phyloP scores from a whole-genome alignment of 2,329 filamentous ascomycete genomes.

The Fusarium xyrophilum region DNA sequence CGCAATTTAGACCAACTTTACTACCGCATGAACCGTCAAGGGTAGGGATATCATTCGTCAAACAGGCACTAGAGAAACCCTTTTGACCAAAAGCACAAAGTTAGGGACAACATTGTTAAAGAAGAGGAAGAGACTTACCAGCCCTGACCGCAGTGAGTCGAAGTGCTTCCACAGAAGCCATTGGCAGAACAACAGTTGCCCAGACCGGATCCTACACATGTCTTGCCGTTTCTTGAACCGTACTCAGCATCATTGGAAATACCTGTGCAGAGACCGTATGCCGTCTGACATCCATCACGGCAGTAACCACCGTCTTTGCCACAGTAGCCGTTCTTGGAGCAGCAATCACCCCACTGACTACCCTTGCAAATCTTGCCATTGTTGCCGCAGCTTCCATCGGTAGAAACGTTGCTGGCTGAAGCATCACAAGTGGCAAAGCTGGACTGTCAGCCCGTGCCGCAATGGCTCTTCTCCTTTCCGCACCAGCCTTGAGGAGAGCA shows the following conservation, averaged over 20 bases:
- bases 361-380: constrained; percentile 18
- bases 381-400: constrained; percentile 7
- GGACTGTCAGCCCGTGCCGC: too few species aligned
- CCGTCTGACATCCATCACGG: neutral
- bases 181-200: neutral
- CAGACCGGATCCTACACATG: constrained; percentile 4
- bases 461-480: too few species aligned
- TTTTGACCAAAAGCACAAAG: neutral
- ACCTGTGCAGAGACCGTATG: neutral
- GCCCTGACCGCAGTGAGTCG: constrained; percentile 8
- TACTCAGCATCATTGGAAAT: neutral
- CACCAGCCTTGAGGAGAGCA: too few species aligned
- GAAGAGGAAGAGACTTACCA: neutral
- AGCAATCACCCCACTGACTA: neutral
- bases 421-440: neutral
- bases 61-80: neutral
- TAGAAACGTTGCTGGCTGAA: neutral
- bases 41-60: neutral
- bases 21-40: neutral
- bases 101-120: neutral
- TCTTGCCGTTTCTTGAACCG: constrained; percentile 6
- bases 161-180: neutral
- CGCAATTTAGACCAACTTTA: constrained; percentile 5
- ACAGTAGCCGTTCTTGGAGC: constrained; percentile 2
- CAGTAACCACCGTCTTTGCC: neutral